phyloP scores from a whole-genome alignment of 2,329 filamentous ascomycete species.

The Beauveria sp. region DNA sequence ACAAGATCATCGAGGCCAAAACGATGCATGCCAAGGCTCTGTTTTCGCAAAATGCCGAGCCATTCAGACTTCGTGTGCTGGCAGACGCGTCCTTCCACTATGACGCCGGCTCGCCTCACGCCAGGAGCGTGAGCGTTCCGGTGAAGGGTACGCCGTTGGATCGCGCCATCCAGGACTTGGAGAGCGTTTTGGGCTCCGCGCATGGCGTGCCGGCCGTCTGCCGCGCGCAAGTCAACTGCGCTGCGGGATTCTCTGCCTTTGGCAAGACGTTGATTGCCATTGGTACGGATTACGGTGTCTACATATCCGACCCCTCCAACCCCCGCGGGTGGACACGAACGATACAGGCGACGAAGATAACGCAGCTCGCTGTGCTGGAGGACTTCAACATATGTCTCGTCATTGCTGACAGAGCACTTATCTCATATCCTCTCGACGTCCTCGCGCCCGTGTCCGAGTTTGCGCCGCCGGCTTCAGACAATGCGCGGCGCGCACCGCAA shows the following conservation, averaged over 20 bases:
- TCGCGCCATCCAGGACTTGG: conserved; percentile 81
- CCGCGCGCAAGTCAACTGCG: conserved; percentile 82
- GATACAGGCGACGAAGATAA: conserved; percentile 69
- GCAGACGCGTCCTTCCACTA: conserved; percentile 88
- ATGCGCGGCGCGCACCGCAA: conserved; percentile 77
- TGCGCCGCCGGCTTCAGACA: conserved; percentile 59
- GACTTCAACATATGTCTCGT: conserved; percentile 91
- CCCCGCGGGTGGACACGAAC: conserved; percentile 87
- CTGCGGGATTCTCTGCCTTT: conserved; percentile 78
- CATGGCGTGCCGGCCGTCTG: conserved; percentile 72
- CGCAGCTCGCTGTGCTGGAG: conserved; percentile 89
- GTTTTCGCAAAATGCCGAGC: conserved; percentile 88
- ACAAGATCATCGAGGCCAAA: conserved; percentile 90
- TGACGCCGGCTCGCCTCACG: conserved; percentile 52
- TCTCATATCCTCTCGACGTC: conserved; percentile 89
- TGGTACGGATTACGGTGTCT: conserved; percentile 92
- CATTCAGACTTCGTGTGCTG: conserved; percentile 84
- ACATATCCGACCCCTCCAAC: conserved; percentile 78
- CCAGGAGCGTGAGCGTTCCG: conserved; percentile 58
- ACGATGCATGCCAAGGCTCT: conserved; percentile 84
- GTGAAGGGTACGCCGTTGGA: conserved; percentile 90
- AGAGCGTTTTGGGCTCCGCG: conserved; percentile 64
- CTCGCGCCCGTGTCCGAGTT: conserved; percentile 59
- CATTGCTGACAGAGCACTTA: conserved; percentile 82
- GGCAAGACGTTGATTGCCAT: conserved; percentile 86